These are phyloP conservation scores for Magnusiomyces suaveolens DNA, from an alignment of 1,139 yeast genomes.

Conservation along the genomic window DNA sequence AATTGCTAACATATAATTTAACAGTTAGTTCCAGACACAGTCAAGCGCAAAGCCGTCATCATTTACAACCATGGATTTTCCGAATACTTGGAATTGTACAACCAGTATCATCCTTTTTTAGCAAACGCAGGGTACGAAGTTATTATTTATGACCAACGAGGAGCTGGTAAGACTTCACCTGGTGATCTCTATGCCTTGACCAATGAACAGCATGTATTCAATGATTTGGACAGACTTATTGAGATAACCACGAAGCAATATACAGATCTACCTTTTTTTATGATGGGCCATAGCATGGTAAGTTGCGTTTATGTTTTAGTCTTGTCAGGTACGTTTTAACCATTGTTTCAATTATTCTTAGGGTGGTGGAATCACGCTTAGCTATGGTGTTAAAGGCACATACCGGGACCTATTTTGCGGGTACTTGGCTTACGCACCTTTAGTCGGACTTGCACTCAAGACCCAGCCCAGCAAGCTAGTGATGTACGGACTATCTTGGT, in stretches of 20 bases:
- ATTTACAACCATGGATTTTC: slow-evolving; percentile 65
- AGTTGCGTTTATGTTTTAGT: background rate
- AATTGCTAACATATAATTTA: background rate
- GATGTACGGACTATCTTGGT: slow-evolving; percentile 24
- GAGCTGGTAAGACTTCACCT: slow-evolving; percentile 59
- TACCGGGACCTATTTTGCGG: slow-evolving; percentile 45
- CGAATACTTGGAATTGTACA: slow-evolving; percentile 46
- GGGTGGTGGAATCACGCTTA: slow-evolving; percentile 83
- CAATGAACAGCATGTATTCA: slow-evolving; percentile 51
- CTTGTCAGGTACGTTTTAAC: no score
- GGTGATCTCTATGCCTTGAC: slow-evolving; percentile 56
- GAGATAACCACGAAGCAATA: slow-evolving; percentile 17
- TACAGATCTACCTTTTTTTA: slow-evolving; percentile 33
- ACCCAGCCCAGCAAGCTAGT: slow-evolving; percentile 49
- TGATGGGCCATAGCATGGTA: slow-evolving; percentile 81
- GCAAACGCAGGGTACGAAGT: slow-evolving; percentile 58
- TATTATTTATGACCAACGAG: slow-evolving; percentile 77
- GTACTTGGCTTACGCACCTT: slow-evolving; percentile 57
- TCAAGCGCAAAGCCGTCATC: slow-evolving; percentile 44
- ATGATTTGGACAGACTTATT: slow-evolving; percentile 62
- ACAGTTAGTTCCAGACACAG: slow-evolving; percentile 21
- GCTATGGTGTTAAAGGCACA: slow-evolving; percentile 65
- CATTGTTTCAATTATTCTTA: no score
- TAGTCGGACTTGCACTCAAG: slow-evolving; percentile 36
- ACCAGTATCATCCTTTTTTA: slow-evolving; percentile 50